Percentiles rank a stretch among this genome's conserved stretches.
Conservation (phyloP, 805 yeast species). For the Candida peoriensis region DNA sequence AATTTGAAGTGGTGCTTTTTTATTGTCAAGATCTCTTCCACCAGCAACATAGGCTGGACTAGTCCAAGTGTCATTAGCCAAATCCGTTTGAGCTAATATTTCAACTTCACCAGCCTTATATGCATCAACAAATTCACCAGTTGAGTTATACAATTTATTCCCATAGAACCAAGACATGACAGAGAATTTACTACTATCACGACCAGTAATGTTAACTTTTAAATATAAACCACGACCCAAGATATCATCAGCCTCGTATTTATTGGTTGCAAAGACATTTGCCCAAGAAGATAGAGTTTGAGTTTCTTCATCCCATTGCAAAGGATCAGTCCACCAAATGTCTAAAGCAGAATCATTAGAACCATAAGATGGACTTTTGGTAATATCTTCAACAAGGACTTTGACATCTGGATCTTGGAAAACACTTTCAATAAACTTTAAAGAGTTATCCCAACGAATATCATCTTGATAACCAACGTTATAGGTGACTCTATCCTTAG, state of each 20-base stretch:
- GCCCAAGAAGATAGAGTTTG: constrained; percentile 15
- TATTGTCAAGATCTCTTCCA: constrained; percentile 21
- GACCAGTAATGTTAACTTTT: constrained; percentile 19
- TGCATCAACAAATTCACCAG: constrained; percentile 22
- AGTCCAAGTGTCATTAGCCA: constrained; percentile 4
- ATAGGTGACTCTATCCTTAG: constrained; percentile 17
- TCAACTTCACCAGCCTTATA: constrained; percentile 17
- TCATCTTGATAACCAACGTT: constrained; percentile 18
- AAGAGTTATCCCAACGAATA: constrained; percentile 10
- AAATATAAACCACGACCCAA: constrained; percentile 20
- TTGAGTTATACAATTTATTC: constrained; percentile 18
- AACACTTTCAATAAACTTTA: constrained; percentile 8
- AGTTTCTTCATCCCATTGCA: constrained; percentile 16
- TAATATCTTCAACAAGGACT: constrained; percentile 16
- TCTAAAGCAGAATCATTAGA: constrained; percentile 19
- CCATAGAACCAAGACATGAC: constrained; percentile 21
- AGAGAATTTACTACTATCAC: constrained; percentile 13
- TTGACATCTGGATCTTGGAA: constrained; percentile 6
- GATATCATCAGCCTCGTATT: constrained; percentile 21
- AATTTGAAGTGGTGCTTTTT: constrained; percentile 18
- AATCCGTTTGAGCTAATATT: constrained; percentile 13
- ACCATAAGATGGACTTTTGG: constrained; percentile 16
- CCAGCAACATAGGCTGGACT: constrained; percentile 15
- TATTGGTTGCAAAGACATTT: constrained; percentile 16
- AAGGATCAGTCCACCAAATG: constrained; percentile 23